A percentile compares a stretch with the other conserved stretches of the same genome.
Evolutionary conservation across 1,284 basidiomycete species (phyloP).

Genomic region (Lignosus rhinocerotis): DNA sequence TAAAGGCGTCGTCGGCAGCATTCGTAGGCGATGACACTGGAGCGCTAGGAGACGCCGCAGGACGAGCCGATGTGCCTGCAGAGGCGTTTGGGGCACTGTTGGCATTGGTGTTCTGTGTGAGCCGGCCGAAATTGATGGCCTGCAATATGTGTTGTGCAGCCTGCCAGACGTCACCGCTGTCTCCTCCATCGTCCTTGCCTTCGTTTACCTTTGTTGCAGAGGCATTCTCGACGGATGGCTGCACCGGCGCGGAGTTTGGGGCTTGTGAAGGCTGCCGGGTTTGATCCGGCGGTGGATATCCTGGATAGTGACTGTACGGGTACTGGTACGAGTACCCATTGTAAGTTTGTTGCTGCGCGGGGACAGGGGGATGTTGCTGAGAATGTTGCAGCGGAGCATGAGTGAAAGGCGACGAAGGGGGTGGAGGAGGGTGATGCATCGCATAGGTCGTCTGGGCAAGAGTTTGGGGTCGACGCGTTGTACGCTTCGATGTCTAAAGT

Average conservation of each 20-base stretch:
- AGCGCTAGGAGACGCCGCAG: neutral
- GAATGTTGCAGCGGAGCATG: conserved; percentile 50
- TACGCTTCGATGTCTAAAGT: conserved; percentile 60
- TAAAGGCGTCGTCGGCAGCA: conserved; percentile 13
- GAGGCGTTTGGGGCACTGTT: neutral
- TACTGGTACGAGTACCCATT: conserved; percentile 26
- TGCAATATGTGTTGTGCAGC: conserved; percentile 76
- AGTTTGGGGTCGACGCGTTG: conserved; percentile 69
- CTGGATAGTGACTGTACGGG: conserved; percentile 26
- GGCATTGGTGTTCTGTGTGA: conserved; percentile 35
- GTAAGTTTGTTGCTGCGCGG: conserved; percentile 24
- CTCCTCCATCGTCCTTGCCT: conserved; percentile 39
- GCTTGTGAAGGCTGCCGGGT: conserved; percentile 8
- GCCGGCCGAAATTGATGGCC: conserved; percentile 67
- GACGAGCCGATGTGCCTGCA: neutral
- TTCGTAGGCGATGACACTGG: conserved; percentile 9
- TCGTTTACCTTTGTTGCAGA: conserved; percentile 13
- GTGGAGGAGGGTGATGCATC: conserved; percentile 31
- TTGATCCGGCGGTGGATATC: conserved; percentile 21
- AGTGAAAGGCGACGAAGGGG: conserved; percentile 58
- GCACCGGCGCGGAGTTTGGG: conserved; percentile 7
- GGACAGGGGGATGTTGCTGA: conserved; percentile 13
- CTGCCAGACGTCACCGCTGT: conserved; percentile 62
- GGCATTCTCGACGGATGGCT: conserved; percentile 2
- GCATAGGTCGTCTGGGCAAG: conserved; percentile 42